Base-by-base conservation (phyloP, 306 rosid genomes). In the Prunus davidiana region DNA sequence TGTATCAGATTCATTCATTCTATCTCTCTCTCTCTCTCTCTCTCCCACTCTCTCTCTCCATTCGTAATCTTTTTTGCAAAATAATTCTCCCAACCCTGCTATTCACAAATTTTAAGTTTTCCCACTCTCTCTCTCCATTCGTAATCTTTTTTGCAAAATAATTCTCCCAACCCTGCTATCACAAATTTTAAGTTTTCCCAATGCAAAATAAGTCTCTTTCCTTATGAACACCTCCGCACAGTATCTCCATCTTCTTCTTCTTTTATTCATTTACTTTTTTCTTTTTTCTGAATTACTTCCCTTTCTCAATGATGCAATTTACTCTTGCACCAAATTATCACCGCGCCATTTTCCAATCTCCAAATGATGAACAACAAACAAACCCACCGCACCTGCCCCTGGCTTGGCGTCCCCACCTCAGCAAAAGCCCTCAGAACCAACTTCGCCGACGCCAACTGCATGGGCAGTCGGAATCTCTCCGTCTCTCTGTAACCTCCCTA, bases 331-430 rank as follows among this genome's bases (percentile, higher is more conserved):
- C 89, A 83, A 82, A 84, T 64, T 58, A 67, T 76, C 55, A 68
- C 81, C 28, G 6, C 73, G 3, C 66, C 76, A 4, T 84, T 83
- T 69, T 64, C 89, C 14, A 84, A 83, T 28, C 78, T 79, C 49
- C 57, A 78, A 58, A 82, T 84, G 45, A 93, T 90, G 96, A 93
- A 84, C 89, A 87, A 86, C 62, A 88, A 84, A 72, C 90, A 88
- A 74, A 76, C 84, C 2, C 84, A 74, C 25, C 83, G 79, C 16
- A 74, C 80, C 0, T 82, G 83, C 19, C 91, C 25, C 25, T 24
- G 0, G 25, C 25, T 24, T 24, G 25, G 25, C 25, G 25, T 24
- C 25, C 25, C 25, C 25, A 24, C 1, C 25, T 24, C 25, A 24
- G 1, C 25, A 24, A 24, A 24, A 24, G 25, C 25, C 25, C 25